Base-by-base conservation (phyloP, 2,329 filamentous ascomycete genomes). In the Pyrenochaeta sp. region DNA sequence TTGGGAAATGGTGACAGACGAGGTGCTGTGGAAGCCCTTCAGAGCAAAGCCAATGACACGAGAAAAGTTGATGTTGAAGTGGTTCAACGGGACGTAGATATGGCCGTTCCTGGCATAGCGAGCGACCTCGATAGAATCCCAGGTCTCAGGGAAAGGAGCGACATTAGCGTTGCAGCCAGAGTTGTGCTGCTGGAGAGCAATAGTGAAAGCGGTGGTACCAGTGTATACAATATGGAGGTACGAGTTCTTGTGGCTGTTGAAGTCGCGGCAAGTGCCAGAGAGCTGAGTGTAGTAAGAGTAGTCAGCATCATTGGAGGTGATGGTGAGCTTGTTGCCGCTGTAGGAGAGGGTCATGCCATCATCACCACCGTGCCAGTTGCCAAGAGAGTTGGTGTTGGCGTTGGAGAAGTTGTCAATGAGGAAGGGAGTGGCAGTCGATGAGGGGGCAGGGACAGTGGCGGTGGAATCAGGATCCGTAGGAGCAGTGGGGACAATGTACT, bases 101-200 rank as follows among this genome's bases (percentile, higher is more conserved):
- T 86, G 78, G 0, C 71, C 74, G 14, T 67, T 68, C 41, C 73
- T 75, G 1, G 76, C 69, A 61, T 89, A 88, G 30, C 84, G 78
- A 3, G 76, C 72, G 1, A 84, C 84, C 64, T 88, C 84, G 13
- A 87, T 73, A 1, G 82, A 85, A 63, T 88, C 85, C 77, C 84
- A 85, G 0, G 85, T 87, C 62, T 82, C 83, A 0, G 85, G 85
- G 58, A 79, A 87, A 0, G 86, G 85, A 13, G 76, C 76, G 18
- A 81, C 73, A 13, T 65, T 60, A 4, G 77, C 70, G 60, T 83
- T 76, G 61, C 86, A 88, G 13, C 76, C 69, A 14, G 73, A 71
- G 56, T 89, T 89, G 69, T 87, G 81, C 68, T 88, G 84, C 56
- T 86, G 84, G 36, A 89, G 66, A 2, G 85, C 78, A 31, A 88